phyloP scores from a whole-genome alignment of 2,329 filamentous ascomycete species.

The Xylaria sp. region DNA sequence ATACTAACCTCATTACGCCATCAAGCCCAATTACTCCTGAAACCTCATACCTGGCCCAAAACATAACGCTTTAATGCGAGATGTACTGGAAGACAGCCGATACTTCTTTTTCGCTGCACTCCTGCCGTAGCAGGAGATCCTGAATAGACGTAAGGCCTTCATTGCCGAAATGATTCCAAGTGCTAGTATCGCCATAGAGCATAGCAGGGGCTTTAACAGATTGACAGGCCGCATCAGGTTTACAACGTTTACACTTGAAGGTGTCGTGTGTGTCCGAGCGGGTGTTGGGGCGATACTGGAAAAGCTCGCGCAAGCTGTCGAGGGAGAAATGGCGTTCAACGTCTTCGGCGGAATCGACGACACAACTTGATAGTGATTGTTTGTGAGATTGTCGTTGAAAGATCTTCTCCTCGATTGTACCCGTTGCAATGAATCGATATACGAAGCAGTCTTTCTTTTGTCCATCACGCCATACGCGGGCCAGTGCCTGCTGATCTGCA shows the following conservation, averaged over 20 bases:
- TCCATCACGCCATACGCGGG: conserved; percentile 97
- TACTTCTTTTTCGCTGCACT: conserved; percentile 80
- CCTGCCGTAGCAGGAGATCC: conserved; percentile 89
- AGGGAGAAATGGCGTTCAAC: conserved; percentile 96
- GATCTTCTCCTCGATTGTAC: conserved; percentile 98
- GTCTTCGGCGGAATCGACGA: conserved; percentile 95
- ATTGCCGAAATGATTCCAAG: conserved; percentile 99
- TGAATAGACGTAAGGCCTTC: conserved; percentile 84
- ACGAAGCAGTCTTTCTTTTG: conserved; percentile 99
- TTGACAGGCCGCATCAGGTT: conserved; percentile 81
- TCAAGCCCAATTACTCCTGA: not conserved
- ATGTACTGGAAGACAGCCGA: conserved; percentile 99
- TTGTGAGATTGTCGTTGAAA: conserved; percentile 99
- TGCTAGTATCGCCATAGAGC: conserved; percentile 97
- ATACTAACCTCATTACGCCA: conserved; percentile 1
- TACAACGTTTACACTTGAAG: conserved; percentile 97
- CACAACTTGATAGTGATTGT: conserved; percentile 93
- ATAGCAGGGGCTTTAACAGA: conserved; percentile 91
- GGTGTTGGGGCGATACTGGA: conserved; percentile 88
- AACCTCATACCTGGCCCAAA: not conserved
- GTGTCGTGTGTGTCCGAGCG: conserved; percentile 96
- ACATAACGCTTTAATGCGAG: conserved; percentile 70
- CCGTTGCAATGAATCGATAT: conserved; percentile 98
- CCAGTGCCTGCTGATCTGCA: conserved; percentile 95
- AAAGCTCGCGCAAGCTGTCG: conserved; percentile 90